These are phyloP conservation scores for Adansonia grandidieri DNA, from an alignment of 441 rosid genomes.

Conservation along the genomic window DNA sequence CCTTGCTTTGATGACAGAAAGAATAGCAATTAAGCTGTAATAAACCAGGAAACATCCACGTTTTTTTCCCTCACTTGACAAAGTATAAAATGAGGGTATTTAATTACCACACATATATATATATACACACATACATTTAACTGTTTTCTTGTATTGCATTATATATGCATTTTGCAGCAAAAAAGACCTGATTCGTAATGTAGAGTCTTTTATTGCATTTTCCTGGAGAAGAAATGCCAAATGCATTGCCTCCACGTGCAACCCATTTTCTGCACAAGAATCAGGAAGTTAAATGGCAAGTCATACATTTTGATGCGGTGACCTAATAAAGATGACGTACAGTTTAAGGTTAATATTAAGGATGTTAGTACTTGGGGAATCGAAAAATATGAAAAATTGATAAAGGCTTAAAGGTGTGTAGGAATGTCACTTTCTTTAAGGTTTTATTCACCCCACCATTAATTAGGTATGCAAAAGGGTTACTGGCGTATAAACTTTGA, in stretches of 20 bases:
- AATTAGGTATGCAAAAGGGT: no score
- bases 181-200: background rate
- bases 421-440: no score
- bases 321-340: conserved; percentile 9
- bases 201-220: background rate
- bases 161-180: background rate
- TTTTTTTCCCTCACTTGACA: background rate
- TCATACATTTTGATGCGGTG: conserved; percentile 5
- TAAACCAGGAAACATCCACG: background rate
- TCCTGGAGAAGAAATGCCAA: background rate
- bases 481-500: no score
- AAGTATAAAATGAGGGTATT: background rate
- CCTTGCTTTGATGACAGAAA: background rate
- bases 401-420: no score
- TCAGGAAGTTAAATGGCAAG: background rate
- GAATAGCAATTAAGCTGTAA: background rate
- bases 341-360: background rate
- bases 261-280: conserved; percentile 2
- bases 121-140: background rate
- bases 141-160: background rate
- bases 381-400: no score
- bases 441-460: no score
- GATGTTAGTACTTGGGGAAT: no score
- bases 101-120: background rate
- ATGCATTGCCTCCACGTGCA: background rate